Evolutionary conservation across 2,329 filamentous ascomycete genomes (phyloP), one percentile per base, ranked within the genome.

Genomic region (Colletotrichum sp.): DNA sequence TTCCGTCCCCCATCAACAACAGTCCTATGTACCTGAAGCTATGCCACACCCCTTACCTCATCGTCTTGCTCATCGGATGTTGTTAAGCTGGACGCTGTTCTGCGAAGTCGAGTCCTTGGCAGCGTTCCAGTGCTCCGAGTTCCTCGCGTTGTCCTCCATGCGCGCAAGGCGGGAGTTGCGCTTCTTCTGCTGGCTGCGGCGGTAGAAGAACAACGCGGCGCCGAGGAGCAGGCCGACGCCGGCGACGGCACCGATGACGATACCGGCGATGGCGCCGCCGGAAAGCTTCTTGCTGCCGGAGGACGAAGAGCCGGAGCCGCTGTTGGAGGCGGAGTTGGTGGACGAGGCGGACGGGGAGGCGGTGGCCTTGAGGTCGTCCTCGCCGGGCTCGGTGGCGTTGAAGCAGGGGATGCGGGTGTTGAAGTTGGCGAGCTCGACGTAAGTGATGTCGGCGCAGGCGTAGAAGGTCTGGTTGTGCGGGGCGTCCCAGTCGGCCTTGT

Each of bases 371-470:
- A 79, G 71, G n/a, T 80, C 79, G 30, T 79, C 78, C 26, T 81
- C 78, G 39, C 64, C 73, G n/a, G 74, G 72, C 32, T 79, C 76
- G 52, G 83, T 84, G 63, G 79, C 80, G 79, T 85, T 85, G 80
- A 85, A 85, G 80, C 84, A 85, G 63, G 82, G 82, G 36, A 83
- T 78, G 34, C 74, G 68, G 44, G 69, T 72, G 67, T 75, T 78
- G 75, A 84, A 83, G 59, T 77, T 72, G 13, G 79, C 78, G 24
- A 79, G 77, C 36, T 78, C 77, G 70, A 86, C 82, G 78, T 84
- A 83, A 44, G 81, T 83, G 74, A 87, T 84, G 81, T 87, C 85
- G 68, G 85, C 84, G 77, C 85, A 86, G 62, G 85, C 82, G 75
- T 84, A 86, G 79, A 84, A 86, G 68, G 82, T 84, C 77, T 85